Evolutionary conservation across 1,284 basidiomycete genomes (phyloP), one percentile per base, ranked within the genome.

Genomic region (Wallemia mellicola): DNA sequence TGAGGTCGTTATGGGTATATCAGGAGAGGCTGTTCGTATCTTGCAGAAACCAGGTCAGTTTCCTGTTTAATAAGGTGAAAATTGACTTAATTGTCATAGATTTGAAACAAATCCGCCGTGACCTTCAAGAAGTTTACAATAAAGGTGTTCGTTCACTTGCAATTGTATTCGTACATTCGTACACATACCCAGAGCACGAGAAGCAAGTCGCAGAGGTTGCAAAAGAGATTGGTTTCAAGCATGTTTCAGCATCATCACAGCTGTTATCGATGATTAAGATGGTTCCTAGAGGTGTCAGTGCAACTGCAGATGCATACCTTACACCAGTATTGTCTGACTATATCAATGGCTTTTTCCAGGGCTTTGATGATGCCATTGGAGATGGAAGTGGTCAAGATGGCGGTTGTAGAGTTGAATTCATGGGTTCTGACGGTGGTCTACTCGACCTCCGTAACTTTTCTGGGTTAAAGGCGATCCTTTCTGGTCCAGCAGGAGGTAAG

Each of bases 241-340:
- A 94, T 61, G 78, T 96, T 64, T 92, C 87, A 2, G 79, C 87
- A 64, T 92, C 87, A 0, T 82, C 85, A 1, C 79, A 82, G 63
- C 76, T 95, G 7, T 78, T 89, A 60, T 85, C 92, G 1, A 91
- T 92, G 86, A 91, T 94, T 72, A 86, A 86, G 70, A 83, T 94
- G 76, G 86, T 95, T 2, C 83, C 88, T 0, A 81, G 92, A 2
- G 92, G 88, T 0, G 81, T 85, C 2, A 91, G 86, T 0, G 81
- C 86, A 0, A 94, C 88, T 0, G 92, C 89, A 0, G 92, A 98
- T 65, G 94, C 92, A 1, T 98, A 98, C 68, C 78, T 96, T 27
- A 95, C 91, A 0, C 92, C 91, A 0, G 83, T 94, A 57, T 71
- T 95, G 30, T 73, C 77, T 24, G 75, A 79, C 27, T 95, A 95